Percentiles rank a stretch among this genome's conserved stretches.
Evolutionary conservation across 352 stramenopile species (phyloP).

Genomic region (Phytophthora europaea): DNA sequence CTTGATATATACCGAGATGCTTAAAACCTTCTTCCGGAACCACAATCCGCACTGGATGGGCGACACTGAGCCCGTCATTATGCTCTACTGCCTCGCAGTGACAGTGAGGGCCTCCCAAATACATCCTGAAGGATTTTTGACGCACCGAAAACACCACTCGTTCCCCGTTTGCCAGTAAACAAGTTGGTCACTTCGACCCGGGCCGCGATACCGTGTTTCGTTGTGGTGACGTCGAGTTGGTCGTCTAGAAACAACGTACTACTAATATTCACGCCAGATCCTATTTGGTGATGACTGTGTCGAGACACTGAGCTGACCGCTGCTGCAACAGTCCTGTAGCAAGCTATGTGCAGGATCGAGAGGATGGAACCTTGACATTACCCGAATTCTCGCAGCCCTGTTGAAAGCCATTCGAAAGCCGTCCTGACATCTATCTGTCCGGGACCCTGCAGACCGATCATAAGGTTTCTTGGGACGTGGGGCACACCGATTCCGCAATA

Average conservation of each 20-base stretch:
- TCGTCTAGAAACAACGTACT: slow-evolving; percentile 18
- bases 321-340: not conserved
- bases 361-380: slow-evolving; percentile 9
- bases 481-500: slow-evolving; percentile 8
- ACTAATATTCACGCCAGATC: not conserved
- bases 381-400: no score
- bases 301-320: not conserved
- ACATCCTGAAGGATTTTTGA: slow-evolving; percentile 18
- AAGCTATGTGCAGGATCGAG: slow-evolving; percentile 11
- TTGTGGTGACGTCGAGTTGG: slow-evolving; percentile 12
- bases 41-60: slow-evolving; percentile 1
- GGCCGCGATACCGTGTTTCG: not conserved
- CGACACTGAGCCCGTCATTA: slow-evolving; percentile 12
- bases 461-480: not conserved
- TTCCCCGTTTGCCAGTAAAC: slow-evolving; percentile 9
- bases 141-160: slow-evolving; percentile 7
- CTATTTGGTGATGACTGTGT: slow-evolving; percentile 3
- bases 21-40: slow-evolving; percentile 9
- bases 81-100: not conserved
- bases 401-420: no score
- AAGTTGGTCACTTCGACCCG: not conserved
- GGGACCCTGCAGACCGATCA: slow-evolving; percentile 7
- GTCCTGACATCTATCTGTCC: no score
- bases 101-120: not conserved
- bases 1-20: slow-evolving; percentile 12